Evolutionary conservation across 139 green algal genomes (phyloP), one percentile per base, ranked within the genome.

Genomic region (Coelastrella sp.): DNA sequence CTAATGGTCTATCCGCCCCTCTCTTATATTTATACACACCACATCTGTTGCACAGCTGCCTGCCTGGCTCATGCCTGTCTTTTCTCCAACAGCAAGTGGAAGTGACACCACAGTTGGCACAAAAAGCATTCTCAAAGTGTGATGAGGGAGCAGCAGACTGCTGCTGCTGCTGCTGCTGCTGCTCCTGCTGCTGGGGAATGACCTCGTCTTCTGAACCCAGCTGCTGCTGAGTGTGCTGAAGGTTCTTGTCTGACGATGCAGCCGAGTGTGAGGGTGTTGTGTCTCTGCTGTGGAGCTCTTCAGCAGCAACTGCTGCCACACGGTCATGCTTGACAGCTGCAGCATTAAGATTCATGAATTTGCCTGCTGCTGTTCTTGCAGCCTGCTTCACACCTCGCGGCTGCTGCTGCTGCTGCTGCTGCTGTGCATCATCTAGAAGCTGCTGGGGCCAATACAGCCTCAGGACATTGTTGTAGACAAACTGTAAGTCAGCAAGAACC

Each of bases 381-480:
- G 32, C 51, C 34, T 68, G 11, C 6, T 32, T 53, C 25, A 5
- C 57, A 41, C 5, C 60, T 59, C 5, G 5, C 4, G 25, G 27
- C 74, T 35, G 40, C 40, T 64, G 62, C 76, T 34, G 57, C 35
- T 60, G 76, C 76, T 74, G 59, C 11, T 21, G 4, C 77, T 43
- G 21, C 59, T 23, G 32, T 50, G 77, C 35, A 7, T 84, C 34
- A 25, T 43, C 45, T 25, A 79, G 48, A 32, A 62, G 7, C 41
- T 78, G 57, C 73, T 48, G 30, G 21, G 84, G 81, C 32, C 30
- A 27, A 43, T 77, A 60, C 59, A 53, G 30, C 62, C 92, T 88
- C 73, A 98, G 86, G 27, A 95, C 57, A 62, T 71, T 83, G 73
- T 92, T 88, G 82, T 93, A 95, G 21, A 95, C 38, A 81, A 91